These are phyloP conservation scores for Panicum miliaceum DNA, from an alignment of 176 grass and related monocot species.

Conservation along the genomic window DNA sequence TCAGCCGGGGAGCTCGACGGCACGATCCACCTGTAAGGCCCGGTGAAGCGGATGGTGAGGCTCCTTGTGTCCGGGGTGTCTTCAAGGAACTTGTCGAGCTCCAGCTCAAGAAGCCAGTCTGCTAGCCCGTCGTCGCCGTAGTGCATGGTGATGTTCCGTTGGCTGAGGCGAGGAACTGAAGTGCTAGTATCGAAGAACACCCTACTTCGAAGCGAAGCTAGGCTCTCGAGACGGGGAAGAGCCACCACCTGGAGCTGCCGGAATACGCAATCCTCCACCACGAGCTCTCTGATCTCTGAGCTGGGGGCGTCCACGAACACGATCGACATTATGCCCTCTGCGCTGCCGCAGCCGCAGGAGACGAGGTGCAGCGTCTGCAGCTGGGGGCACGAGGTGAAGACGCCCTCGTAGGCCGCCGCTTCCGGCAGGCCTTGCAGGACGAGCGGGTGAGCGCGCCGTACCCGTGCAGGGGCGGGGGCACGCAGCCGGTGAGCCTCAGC, in stretches of 20 bases:
- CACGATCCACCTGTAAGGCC: slow-evolving; percentile 26
- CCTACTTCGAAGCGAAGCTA: neutral
- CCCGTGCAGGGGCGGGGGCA: neutral
- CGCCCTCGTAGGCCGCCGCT: neutral
- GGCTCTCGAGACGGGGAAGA: slow-evolving; percentile 18
- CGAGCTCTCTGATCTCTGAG: slow-evolving; percentile 22
- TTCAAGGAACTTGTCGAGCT: neutral
- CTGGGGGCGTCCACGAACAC: neutral
- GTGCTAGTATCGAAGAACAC: neutral
- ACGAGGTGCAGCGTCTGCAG: neutral
- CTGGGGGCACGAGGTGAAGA: slow-evolving; percentile 16
- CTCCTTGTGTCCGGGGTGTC: too few relatives aligned
- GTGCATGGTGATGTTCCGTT: neutral
- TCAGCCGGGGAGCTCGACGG: neutral
- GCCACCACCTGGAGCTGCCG: neutral
- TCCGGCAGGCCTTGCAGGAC: neutral
- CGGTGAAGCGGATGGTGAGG: too few relatives aligned
- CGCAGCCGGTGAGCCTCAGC: slow-evolving; percentile 6
- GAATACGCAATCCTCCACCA: neutral
- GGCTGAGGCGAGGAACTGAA: neutral
- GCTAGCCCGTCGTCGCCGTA: neutral
- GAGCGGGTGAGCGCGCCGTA: neutral
- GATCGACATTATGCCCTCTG: neutral
- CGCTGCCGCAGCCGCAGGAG: neutral
- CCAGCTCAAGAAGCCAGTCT: neutral